Conservation (phyloP, 1,139 yeast genomes). For the Blastobotrys petasosporus region DNA sequence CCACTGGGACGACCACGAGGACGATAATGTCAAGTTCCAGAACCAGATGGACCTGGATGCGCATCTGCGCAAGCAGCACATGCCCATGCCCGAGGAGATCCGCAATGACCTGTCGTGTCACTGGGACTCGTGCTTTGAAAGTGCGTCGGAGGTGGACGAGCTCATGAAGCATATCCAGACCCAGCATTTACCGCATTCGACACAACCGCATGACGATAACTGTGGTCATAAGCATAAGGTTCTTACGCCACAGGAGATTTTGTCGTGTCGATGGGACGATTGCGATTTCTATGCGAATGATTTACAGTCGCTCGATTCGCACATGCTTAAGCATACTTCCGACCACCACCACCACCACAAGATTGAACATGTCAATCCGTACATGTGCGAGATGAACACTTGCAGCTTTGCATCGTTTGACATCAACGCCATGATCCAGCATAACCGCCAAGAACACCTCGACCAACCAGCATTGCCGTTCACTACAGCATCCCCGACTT, state of each 20-base stretch:
- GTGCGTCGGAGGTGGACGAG: constrained; percentile 30
- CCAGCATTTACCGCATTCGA: constrained; percentile 29
- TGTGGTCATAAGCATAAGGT: not conserved
- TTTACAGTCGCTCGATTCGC: constrained; percentile 32
- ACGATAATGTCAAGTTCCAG: constrained; percentile 27
- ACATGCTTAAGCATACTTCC: constrained; percentile 37
- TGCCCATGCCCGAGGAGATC: constrained; percentile 10
- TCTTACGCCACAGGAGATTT: constrained; percentile 7
- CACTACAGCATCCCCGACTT: no score
- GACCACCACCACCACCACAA: constrained; percentile 8
- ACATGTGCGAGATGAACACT: constrained; percentile 66
- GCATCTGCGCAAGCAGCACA: constrained; percentile 24
- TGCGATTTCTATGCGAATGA: constrained; percentile 26
- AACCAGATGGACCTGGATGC: constrained; percentile 28
- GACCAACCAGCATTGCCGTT: no score
- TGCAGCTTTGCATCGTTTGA: constrained; percentile 36
- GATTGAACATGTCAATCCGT: constrained; percentile 18
- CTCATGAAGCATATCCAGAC: constrained; percentile 33
- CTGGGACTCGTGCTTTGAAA: constrained; percentile 37
- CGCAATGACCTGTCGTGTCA: constrained; percentile 26
- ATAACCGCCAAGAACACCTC: no score
- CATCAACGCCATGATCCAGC: no score
- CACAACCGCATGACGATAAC: constrained; percentile 23
- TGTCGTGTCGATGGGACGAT: constrained; percentile 31
- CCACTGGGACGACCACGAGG: constrained; percentile 34